Evolutionary conservation across 2,329 filamentous ascomycete species (phyloP), one percentile per base, ranked within the genome.

Genomic region (Dactylonectria estremocensis): DNA sequence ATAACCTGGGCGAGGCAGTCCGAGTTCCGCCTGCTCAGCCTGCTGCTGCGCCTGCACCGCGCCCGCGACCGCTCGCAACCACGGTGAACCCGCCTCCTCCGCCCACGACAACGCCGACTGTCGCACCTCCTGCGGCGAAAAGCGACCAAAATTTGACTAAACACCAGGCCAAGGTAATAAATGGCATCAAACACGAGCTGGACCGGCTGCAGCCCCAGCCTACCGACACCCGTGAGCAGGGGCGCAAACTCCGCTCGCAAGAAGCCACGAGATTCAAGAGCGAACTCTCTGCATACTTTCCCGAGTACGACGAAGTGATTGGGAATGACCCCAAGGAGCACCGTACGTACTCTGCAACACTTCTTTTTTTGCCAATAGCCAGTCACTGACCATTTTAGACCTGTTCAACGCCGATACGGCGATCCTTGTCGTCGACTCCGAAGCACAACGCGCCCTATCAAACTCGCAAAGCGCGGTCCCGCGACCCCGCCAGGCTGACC

Each of bases 261-360:
- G 94, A 97, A 76, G 93, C 92, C 11, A 92, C 92, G 58, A 88
- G 94, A 74, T 92, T 95, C 82, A 97, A 97, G 86, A 98, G 95
- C 82, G 95, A 98, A 78, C 87, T 98, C 68, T 92, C 95, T 43
- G 89, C 90, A 54, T 98, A 97, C 82, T 98, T 98, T 77, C 91
- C 93, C 59, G 95, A 97, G 77, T 98, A 97, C 81, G 95, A 98
- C 81, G 94, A 97, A 79, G 89, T 98, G 72, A 94, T 98, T 82
- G 95, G 93, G 69, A 93, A 97, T 78, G 91, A 94, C 70, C 89
- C 91, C 45, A 92, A 92, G 75, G 92, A 95, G 81, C 86, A 92
- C 74, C 92, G 95, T 95, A 87, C 79, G 89, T 85, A 22, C 62
- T 70, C 65, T 48, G 18, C 48, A 66, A 20, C 20, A 37, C 31